phyloP scores from a whole-genome alignment of 1,284 basidiomycete genomes.

The Tylopilus microsporus region DNA sequence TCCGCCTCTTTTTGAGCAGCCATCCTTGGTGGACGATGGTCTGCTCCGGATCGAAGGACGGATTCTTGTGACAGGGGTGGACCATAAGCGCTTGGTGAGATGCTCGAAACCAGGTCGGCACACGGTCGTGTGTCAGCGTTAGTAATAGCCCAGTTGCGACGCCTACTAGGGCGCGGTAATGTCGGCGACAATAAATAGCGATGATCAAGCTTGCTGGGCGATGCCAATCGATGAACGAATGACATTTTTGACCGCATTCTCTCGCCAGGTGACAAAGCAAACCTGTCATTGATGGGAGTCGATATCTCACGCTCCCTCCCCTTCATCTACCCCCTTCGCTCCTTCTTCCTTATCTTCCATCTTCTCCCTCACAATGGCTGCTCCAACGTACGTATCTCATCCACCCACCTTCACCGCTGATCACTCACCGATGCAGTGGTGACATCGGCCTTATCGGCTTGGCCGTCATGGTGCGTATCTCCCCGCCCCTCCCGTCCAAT shows the following conservation, averaged over 20 bases:
- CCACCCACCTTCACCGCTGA: conserved; percentile 1
- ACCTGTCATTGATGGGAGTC: conserved; percentile 1
- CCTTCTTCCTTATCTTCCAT: conserved; percentile 27
- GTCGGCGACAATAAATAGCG: no score
- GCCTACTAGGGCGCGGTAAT: no score
- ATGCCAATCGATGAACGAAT: not conserved
- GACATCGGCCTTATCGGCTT: conserved; percentile 93
- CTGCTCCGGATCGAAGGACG: conserved; percentile 16
- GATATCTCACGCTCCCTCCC: conserved; percentile 20
- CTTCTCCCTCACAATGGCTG: conserved; percentile 36
- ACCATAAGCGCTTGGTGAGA: conserved; percentile 1
- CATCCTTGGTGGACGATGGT: conserved; percentile 60
- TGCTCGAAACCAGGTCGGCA: not conserved
- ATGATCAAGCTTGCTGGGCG: no score
- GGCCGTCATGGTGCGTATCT: conserved; percentile 82
- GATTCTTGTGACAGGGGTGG: not conserved
- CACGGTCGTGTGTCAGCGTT: not conserved
- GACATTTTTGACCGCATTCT: not conserved
- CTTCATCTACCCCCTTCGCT: conserved; percentile 19
- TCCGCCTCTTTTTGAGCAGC: conserved; percentile 76
- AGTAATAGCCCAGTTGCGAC: not conserved
- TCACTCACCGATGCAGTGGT: conserved; percentile 48
- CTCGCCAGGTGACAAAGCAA: conserved; percentile 5
- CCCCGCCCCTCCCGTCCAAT: conserved; percentile 15
- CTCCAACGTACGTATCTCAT: conserved; percentile 36